Conservation (phyloP, 1,284 basidiomycete species). For the Ustilago trichophora region DNA sequence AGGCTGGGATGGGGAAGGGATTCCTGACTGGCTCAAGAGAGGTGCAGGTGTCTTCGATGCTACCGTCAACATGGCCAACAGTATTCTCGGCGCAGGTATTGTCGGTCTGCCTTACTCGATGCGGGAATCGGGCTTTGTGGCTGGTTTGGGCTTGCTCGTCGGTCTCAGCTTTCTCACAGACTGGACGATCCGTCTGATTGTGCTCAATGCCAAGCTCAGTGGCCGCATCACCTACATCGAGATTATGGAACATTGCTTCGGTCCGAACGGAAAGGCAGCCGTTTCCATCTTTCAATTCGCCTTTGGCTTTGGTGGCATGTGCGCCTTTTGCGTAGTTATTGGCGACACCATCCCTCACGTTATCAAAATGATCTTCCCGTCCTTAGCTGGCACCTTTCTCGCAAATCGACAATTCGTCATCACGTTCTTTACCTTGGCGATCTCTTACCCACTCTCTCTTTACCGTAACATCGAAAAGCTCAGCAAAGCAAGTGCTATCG, state of each 20-base stretch:
- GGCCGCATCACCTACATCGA: conserved; percentile 93
- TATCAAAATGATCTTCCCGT: conserved; percentile 84
- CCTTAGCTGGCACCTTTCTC: conserved; percentile 79
- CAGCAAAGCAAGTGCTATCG: conserved; percentile 85
- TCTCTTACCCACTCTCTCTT: conserved; percentile 90
- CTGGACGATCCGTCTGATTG: conserved; percentile 96
- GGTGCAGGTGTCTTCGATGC: conserved; percentile 85
- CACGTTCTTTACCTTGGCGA: conserved; percentile 71
- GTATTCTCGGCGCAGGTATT: conserved; percentile 88
- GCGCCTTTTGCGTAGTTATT: conserved; percentile 64
- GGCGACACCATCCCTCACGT: conserved; percentile 95
- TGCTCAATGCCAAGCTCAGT: conserved; percentile 90
- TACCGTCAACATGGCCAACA: conserved; percentile 93
- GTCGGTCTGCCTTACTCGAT: conserved; percentile 83
- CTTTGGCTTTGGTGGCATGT: conserved; percentile 91
- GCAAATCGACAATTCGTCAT: conserved; percentile 82
- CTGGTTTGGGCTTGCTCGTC: conserved; percentile 82
- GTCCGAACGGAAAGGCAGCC: conserved; percentile 74
- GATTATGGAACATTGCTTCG: conserved; percentile 95
- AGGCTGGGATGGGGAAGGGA: conserved; percentile 69
- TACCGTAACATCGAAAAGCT: conserved; percentile 98
- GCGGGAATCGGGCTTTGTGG: conserved; percentile 89
- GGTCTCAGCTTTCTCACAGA: conserved; percentile 86
- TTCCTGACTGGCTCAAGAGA: conserved; percentile 67
- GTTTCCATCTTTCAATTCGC: conserved; percentile 98